Base-by-base conservation (phyloP, 2,329 filamentous ascomycete genomes). In the Colletotrichum sp. region DNA sequence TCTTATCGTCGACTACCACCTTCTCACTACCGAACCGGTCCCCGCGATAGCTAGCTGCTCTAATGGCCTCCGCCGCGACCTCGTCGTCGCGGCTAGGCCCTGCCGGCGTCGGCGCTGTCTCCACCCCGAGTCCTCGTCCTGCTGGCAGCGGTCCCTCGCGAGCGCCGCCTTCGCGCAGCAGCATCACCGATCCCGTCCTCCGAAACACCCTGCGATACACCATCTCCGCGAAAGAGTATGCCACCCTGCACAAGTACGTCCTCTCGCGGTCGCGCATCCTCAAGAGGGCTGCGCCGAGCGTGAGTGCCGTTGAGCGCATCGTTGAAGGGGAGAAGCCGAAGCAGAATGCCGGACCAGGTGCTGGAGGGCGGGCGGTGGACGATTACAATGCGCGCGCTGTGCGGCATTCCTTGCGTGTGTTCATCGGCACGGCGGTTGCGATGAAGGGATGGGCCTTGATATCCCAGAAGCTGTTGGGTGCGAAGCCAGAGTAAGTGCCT, bases 141-240 rank as follows among this genome's bases (percentile, higher is more conserved):
- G 43, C 73, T 38, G 65, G 34, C 47, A 24, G 59, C 65, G 66
- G 66, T 47, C 66, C 73, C 7, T 75, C 73, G 5, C 55, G 61
- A 47, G 27, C 66, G n/a, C 73, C 73, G 16, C 55, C 67, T 13
- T 70, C 74, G 27, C 59, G 70, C 65, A 74, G 72, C 16, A 66
- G 82, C 5, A 78, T 77, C 34, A 72, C 77, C 51, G 93, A 96
- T 77, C 93, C 94, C 7, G 89, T 97, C 76, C 88, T 97, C 70
- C 94, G 94, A 83, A 97, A 97, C 83, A 93, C 95, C 57, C 88
- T 98, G 73, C 93, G 95, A 77, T 96, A 98, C 84, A 97, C 94
- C 72, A 95, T 96, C 81, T 93, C 92, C 8, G 92, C 95, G 55
- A 92, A 93, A 82, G 96, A 98, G 83, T 98, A 98, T 83, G 93